Percentiles rank a stretch among this genome's conserved stretches.
Conservation (phyloP, 2,329 filamentous ascomycete species). For the Helminthosporium solani region DNA sequence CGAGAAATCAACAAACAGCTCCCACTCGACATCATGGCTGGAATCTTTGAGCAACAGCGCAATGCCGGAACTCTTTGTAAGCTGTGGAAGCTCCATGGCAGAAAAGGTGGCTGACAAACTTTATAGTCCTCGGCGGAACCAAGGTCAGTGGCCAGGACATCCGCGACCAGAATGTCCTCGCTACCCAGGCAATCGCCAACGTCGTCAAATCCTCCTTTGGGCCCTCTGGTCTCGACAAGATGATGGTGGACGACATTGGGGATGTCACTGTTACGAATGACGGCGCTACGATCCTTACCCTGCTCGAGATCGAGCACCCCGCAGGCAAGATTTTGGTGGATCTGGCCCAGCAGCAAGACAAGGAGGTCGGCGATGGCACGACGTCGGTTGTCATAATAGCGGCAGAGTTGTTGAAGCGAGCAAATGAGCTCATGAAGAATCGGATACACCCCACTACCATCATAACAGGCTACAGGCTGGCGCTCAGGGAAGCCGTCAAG, state of each 20-base stretch:
- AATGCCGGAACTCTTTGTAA: slow-evolving; percentile 87
- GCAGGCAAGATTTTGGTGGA: slow-evolving; percentile 98
- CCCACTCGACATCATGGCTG: slow-evolving; percentile 66
- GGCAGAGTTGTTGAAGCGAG: slow-evolving; percentile 87
- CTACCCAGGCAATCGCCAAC: slow-evolving; percentile 96
- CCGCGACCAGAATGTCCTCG: slow-evolving; percentile 94
- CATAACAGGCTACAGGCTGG: slow-evolving; percentile 95
- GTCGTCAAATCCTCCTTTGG: slow-evolving; percentile 99
- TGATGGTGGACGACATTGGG: slow-evolving; percentile 99
- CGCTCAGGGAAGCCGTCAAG: slow-evolving; percentile 92
- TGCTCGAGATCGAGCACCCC: slow-evolving; percentile 96
- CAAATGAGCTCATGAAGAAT: slow-evolving; percentile 99
- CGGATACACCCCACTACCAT: slow-evolving; percentile 99
- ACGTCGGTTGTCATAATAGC: slow-evolving; percentile 98
- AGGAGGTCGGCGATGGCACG: slow-evolving; percentile 97
- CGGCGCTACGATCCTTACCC: slow-evolving; percentile 90
- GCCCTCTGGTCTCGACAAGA: slow-evolving; percentile 96
- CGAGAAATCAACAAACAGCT: slow-evolving; percentile 32
- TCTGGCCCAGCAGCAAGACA: slow-evolving; percentile 96
- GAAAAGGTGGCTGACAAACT: slow-evolving; percentile 25
- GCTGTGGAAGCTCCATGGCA: slow-evolving; percentile 25
- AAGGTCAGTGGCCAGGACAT: slow-evolving; percentile 98
- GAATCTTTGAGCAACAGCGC: slow-evolving; percentile 92
- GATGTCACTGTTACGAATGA: slow-evolving; percentile 99
- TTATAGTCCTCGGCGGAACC: slow-evolving; percentile 80